Conservation (phyloP, 345 rosid species). For the Combretum micranthum region DNA sequence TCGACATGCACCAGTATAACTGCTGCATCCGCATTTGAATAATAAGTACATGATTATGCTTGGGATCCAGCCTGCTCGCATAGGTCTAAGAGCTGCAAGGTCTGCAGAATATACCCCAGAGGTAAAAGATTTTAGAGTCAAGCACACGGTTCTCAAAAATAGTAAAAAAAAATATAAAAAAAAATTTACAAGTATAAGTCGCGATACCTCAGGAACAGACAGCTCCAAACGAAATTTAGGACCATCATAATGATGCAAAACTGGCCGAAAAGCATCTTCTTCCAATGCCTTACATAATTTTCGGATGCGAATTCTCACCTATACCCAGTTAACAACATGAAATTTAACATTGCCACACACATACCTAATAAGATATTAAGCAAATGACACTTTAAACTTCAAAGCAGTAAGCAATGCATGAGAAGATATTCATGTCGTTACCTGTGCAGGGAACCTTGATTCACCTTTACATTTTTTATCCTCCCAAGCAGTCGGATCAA, state of each 20-base stretch:
- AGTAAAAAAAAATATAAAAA: neutral
- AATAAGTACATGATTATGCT: constrained; percentile 24
- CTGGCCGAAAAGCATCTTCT: constrained; percentile 96
- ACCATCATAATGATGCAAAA: constrained; percentile 92
- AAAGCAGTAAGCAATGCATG: neutral
- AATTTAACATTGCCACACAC: neutral
- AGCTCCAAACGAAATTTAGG: constrained; percentile 98
- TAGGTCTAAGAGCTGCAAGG: constrained; percentile 76
- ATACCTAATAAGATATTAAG: neutral
- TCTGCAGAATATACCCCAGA: constrained; percentile 46
- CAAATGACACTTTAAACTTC: neutral
- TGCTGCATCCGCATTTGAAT: neutral
- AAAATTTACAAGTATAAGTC: neutral
- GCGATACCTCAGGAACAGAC: constrained; percentile 90
- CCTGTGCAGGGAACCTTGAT: constrained; percentile 99
- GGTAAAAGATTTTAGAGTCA: constrained; percentile 1
- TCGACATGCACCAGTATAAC: neutral
- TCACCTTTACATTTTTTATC: constrained; percentile 98
- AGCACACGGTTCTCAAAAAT: neutral
- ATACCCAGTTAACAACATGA: neutral
- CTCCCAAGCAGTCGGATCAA: constrained; percentile 99
- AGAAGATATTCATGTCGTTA: constrained; percentile 12
- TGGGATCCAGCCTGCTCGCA: constrained; percentile 85
- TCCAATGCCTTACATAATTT: constrained; percentile 93
- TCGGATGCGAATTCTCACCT: constrained; percentile 84